Base-by-base conservation (phyloP, 768 basidiomycete species). In the Trametopsis cervina region DNA sequence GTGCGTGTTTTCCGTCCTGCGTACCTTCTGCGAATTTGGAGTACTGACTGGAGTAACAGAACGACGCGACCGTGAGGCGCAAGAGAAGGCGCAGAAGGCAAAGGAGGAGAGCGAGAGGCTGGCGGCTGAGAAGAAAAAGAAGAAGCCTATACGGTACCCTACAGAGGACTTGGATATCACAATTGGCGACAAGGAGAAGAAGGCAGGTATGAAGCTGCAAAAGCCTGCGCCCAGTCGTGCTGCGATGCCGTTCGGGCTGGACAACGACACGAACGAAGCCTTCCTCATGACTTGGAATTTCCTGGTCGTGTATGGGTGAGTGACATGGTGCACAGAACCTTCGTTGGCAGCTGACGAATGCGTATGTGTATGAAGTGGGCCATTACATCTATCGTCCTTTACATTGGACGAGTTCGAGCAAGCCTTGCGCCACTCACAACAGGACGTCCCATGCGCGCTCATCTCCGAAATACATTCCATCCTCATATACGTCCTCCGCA, bases 271-370 rank as follows among this genome's bases (percentile, higher is more conserved):
- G 11, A 95, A 96, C 53, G 94, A 97, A 62, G 69, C 75, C 7
- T 91, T 97, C 64, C 66, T 98, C 24, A 85, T 89, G 84, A 71
- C 81, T 7, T 99, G 94, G 94, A 93, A 90, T 66, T 95, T 95
- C 65, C 66, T 98, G 47, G 85, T 89, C 45, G 85, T 92, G 44
- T 94, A 94, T 65, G 91, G 93, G 96, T 96, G 62, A 57, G 81
- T 33, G 29, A 15, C 9, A 33, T 33, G 7, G 29, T n/a, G n/a
- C n/a, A n/a, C n/a, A 20, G 9, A 7, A 44, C 38, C 40, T 12
- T 36, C 12, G 21, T 33, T 40, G 4, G 23, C 35, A 38, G 36
- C 18, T 40, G 24, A 51, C 15, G 15, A 7, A 40, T 18, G 21
- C 21, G 9, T 46, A 6, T 7, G 27, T 47, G 17, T 41, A 17